phyloP scores from a whole-genome alignment of 1,139 yeast species.

The Debaryomycetaceae sp. region DNA sequence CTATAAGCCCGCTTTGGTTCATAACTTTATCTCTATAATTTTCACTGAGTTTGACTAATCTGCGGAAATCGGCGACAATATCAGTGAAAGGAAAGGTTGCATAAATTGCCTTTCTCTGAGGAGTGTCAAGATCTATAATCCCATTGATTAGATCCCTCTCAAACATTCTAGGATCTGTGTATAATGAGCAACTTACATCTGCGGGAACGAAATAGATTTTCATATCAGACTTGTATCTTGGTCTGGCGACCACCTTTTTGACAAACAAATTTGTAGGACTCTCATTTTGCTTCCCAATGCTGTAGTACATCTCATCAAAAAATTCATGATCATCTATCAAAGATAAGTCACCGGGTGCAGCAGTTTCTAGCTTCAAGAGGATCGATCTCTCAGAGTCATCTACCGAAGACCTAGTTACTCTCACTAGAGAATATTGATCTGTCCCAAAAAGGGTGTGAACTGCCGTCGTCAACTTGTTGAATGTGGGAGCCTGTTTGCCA shows the following conservation, averaged over 20 bases:
- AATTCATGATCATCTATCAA: slow-evolving; percentile 48
- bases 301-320: slow-evolving; percentile 36
- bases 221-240: slow-evolving; percentile 52
- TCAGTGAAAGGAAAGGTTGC: slow-evolving; percentile 24
- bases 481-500: slow-evolving; percentile 26
- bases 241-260: slow-evolving; percentile 47
- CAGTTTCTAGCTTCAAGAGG: slow-evolving; percentile 51
- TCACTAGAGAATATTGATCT: slow-evolving; percentile 40
- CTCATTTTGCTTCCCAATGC: slow-evolving; percentile 38
- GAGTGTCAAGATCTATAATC: slow-evolving; percentile 30
- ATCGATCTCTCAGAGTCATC: slow-evolving; percentile 49
- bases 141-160: slow-evolving; percentile 52
- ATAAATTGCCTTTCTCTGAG: slow-evolving; percentile 13
- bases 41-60: slow-evolving; percentile 6
- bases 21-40: background rate
- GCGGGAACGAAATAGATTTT: slow-evolving; percentile 41
- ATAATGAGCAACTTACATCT: slow-evolving; percentile 33
- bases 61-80: slow-evolving; percentile 18
- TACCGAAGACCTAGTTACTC: slow-evolving; percentile 55
- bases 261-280: slow-evolving; percentile 45
- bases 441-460: slow-evolving; percentile 39
- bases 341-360: slow-evolving; percentile 49
- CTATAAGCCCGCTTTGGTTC: background rate
- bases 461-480: slow-evolving; percentile 46
- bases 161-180: slow-evolving; percentile 48